phyloP scores from a whole-genome alignment of 1,139 yeast species.

The Cylindricascospora bacillispora region DNA sequence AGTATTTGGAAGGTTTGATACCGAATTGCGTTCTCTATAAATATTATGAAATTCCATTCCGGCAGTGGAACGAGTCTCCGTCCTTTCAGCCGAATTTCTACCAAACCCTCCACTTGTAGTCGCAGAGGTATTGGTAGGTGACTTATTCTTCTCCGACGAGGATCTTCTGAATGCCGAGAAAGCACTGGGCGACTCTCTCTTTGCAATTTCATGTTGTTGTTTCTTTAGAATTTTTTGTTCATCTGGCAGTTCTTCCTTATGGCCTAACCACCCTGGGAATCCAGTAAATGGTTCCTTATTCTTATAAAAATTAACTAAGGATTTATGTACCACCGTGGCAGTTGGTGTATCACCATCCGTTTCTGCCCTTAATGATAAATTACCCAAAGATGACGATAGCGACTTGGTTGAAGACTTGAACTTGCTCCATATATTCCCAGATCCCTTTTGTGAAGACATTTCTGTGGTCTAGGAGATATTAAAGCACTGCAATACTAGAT shows the following conservation, averaged over 20 bases:
- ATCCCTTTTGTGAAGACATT: conserved; percentile 6
- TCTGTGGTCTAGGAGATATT: too few species aligned
- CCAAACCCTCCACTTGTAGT: too few species aligned
- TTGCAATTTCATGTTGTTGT: conserved; percentile 6
- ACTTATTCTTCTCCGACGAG: background rate
- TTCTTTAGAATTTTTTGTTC: conserved; percentile 21
- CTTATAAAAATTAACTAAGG: conserved; percentile 26
- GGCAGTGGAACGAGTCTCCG: conserved; percentile 5
- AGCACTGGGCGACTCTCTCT: background rate
- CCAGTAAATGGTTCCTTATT: conserved; percentile 25
- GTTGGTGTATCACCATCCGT: conserved; percentile 29
- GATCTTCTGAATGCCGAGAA: background rate
- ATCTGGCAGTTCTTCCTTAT: conserved; percentile 24
- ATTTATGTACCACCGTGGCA: conserved; percentile 29
- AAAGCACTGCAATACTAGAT: too few species aligned
- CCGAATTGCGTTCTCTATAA: conserved; percentile 3
- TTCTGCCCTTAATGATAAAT: conserved; percentile 25
- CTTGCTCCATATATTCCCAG: conserved; percentile 22
- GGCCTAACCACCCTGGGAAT: conserved; percentile 32
- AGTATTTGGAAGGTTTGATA: background rate
- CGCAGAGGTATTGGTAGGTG: too few species aligned
- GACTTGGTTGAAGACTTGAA: conserved; percentile 24
- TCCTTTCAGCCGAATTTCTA: too few species aligned
- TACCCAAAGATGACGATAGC: conserved; percentile 19
- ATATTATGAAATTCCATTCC: conserved; percentile 9